Percentiles rank a stretch among this genome's conserved stretches.
Conservation (phyloP, 352 stramenopile genomes). For the Phytophthora syringae region DNA sequence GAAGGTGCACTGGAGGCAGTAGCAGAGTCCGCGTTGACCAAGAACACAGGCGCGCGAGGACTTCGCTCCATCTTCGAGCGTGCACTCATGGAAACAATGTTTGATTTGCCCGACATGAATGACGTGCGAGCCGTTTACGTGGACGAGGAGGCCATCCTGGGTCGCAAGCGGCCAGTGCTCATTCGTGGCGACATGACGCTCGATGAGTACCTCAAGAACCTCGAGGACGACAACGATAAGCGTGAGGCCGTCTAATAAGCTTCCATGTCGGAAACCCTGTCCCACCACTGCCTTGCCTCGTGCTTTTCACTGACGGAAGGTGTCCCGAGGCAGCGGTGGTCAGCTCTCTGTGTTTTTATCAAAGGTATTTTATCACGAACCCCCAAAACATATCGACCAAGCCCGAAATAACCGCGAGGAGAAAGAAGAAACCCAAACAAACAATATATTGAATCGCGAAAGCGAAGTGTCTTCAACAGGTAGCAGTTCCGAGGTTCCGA, state of each 20-base stretch:
- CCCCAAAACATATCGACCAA: slow-evolving; percentile 23
- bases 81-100: slow-evolving; percentile 97
- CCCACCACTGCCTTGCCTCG: slow-evolving; percentile 8
- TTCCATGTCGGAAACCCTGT: not conserved
- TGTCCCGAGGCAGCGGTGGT: slow-evolving; percentile 13
- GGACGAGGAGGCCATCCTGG: slow-evolving; percentile 92
- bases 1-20: slow-evolving; percentile 95
- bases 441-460: slow-evolving; percentile 35
- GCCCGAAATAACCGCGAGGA: slow-evolving; percentile 22
- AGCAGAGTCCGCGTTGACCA: slow-evolving; percentile 91
- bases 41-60: slow-evolving; percentile 96
- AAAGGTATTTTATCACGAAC: slow-evolving; percentile 46
- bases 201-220: slow-evolving; percentile 76
- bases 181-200: slow-evolving; percentile 76
- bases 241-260: slow-evolving; percentile 55
- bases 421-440: slow-evolving; percentile 29
- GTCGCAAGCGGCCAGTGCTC: slow-evolving; percentile 91
- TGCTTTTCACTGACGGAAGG: slow-evolving; percentile 13
- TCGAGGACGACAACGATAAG: slow-evolving; percentile 68
- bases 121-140: slow-evolving; percentile 95
- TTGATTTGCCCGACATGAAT: slow-evolving; percentile 93
- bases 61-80: slow-evolving; percentile 95
- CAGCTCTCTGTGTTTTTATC: slow-evolving; percentile 29
- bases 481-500: too few relatives aligned
- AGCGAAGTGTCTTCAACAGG: slow-evolving; percentile 13